These are phyloP conservation scores for Yamadazyma buinensis DNA, from an alignment of 1,139 yeast genomes.

Conservation along the genomic window DNA sequence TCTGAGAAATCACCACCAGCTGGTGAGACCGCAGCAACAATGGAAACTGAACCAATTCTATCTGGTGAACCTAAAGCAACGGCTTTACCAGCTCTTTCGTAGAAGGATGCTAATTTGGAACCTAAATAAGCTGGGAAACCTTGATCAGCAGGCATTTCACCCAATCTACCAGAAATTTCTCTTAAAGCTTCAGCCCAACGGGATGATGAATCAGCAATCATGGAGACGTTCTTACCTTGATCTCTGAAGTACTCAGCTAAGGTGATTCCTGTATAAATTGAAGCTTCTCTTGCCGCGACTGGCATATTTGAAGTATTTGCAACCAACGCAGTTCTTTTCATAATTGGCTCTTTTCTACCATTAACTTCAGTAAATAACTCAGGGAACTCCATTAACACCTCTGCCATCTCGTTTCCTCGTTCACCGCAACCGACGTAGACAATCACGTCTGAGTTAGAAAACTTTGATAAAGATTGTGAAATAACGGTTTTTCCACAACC, in stretches of 20 bases:
- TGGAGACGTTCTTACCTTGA: conserved; percentile 97
- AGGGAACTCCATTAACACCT: conserved; percentile 99
- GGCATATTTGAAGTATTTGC: conserved; percentile 99
- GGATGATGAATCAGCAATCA: conserved; percentile 99
- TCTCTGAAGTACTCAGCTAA: conserved; percentile 99
- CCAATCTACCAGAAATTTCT: conserved; percentile 99
- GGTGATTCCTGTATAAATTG: conserved; percentile 98
- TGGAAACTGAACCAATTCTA: conserved; percentile 94
- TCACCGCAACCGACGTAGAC: conserved; percentile 94
- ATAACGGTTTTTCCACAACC: conserved; percentile 99
- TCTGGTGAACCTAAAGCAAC: conserved; percentile 94
- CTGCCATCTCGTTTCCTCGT: conserved; percentile 99
- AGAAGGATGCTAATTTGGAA: conserved; percentile 96
- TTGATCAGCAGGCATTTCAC: conserved; percentile 99
- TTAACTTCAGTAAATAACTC: conserved; percentile 86
- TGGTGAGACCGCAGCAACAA: conserved; percentile 99
- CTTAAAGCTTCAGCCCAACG: conserved; percentile 99
- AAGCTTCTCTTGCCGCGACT: conserved; percentile 99
- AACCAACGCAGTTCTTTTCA: conserved; percentile 98
- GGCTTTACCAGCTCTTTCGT: conserved; percentile 99
- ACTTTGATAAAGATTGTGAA: conserved; percentile 95
- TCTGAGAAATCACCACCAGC: conserved; percentile 99
- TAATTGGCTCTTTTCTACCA: conserved; percentile 96
- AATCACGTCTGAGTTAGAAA: conserved; percentile 94
- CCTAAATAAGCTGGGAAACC: conserved; percentile 99